Conservation (phyloP, 257 asterid genomes). For the Solanum gandarillasii region DNA sequence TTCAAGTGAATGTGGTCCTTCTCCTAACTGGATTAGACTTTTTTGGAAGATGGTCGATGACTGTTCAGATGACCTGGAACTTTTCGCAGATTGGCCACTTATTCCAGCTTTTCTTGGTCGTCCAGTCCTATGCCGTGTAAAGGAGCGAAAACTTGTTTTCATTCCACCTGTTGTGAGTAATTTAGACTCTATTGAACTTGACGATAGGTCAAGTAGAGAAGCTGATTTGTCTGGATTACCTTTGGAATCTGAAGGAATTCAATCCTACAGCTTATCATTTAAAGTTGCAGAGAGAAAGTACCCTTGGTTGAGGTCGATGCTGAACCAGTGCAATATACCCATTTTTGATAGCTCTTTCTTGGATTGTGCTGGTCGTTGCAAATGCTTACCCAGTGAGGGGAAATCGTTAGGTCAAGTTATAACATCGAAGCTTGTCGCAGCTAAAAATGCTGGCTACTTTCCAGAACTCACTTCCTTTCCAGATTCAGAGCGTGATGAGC, state of each 20-base stretch:
- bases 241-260: conserved; percentile 27
- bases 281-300: conserved; percentile 40
- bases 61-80: conserved; percentile 59
- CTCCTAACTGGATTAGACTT: conserved; percentile 82
- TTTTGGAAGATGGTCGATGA: conserved; percentile 68
- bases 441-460: conserved; percentile 74
- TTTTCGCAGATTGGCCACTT: conserved; percentile 94
- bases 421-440: conserved; percentile 74
- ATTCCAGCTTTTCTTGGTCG: conserved; percentile 96
- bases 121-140: conserved; percentile 82
- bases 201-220: conserved; percentile 27
- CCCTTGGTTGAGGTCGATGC: conserved; percentile 77
- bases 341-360: conserved; percentile 66
- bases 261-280: conserved; percentile 37
- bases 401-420: conserved; percentile 61
- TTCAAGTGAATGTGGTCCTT: conserved; percentile 63
- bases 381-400: conserved; percentile 64
- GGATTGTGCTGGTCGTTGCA: conserved; percentile 63
- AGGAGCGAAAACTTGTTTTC: conserved; percentile 68
- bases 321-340: conserved; percentile 81
- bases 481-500: conserved; percentile 58
- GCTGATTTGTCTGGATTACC: conserved; percentile 27
- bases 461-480: conserved; percentile 47
- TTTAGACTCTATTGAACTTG: conserved; percentile 13
- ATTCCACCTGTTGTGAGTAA: conserved; percentile 44